Conservation (phyloP, 2,329 filamentous ascomycete genomes). For the Cordyceps militaris region DNA sequence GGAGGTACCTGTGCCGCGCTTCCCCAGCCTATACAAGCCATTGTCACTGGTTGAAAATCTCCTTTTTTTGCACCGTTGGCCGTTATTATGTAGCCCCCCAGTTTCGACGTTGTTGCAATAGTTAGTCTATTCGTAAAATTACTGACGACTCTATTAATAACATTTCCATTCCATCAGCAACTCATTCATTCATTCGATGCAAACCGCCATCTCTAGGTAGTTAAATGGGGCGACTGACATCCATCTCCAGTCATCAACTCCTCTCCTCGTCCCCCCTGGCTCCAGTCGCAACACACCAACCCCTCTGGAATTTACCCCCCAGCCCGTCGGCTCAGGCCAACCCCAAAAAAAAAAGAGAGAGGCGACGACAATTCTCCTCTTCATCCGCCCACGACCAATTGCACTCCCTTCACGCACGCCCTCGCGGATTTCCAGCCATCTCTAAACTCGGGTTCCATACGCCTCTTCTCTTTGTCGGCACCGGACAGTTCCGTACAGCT, state of each 20-base stretch:
- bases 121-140: background rate
- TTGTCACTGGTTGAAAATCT: background rate
- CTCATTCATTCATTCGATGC: background rate
- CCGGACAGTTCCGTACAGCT: background rate
- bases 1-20: no score
- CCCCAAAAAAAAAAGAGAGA: slow-evolving; percentile 9
- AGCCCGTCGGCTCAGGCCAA: background rate
- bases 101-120: background rate
- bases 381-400: slow-evolving; percentile 1
- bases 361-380: background rate
- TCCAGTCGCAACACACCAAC: slow-evolving; percentile 9
- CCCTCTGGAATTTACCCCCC: slow-evolving; percentile 13
- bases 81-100: background rate
- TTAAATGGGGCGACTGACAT: background rate
- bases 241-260: background rate
- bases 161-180: background rate
- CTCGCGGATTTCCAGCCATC: slow-evolving; percentile 33
- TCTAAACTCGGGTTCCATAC: slow-evolving; percentile 26
- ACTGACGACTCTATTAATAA: background rate
- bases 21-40: no score
- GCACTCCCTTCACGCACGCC: background rate
- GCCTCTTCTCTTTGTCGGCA: background rate
- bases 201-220: no score
- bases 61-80: background rate
- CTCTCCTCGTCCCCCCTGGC: background rate